Evolutionary conservation across 352 stramenopile species (phyloP).

Genomic region (Elongisporangium prolatum): DNA sequence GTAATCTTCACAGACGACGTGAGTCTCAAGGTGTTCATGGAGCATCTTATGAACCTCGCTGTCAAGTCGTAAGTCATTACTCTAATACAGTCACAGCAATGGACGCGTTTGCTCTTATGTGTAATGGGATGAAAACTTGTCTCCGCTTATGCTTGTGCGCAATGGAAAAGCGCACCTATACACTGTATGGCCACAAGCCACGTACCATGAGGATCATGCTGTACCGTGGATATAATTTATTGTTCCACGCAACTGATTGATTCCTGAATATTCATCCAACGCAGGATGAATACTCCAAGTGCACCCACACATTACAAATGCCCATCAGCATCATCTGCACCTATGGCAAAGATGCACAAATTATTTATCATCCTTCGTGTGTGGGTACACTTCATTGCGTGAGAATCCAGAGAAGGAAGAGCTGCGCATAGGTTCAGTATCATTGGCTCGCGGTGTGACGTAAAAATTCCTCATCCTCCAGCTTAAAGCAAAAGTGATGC

Average conservation of each 20-base stretch:
- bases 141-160: background rate
- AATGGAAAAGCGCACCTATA: background rate
- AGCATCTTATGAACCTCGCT: slow-evolving; percentile 94
- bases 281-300: background rate
- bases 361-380: background rate
- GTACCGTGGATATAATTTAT: background rate
- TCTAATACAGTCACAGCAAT: background rate
- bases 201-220: too few species aligned
- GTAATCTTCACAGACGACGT: slow-evolving; percentile 99
- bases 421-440: background rate
- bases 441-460: background rate
- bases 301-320: background rate
- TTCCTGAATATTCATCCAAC: background rate
- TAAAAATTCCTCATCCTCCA: background rate
- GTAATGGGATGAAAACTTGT: background rate
- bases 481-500: background rate
- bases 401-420: background rate
- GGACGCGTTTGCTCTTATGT: too few species aligned
- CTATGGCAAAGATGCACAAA: background rate
- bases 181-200: too few species aligned
- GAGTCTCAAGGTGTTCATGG: slow-evolving; percentile 99
- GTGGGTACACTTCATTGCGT: background rate
- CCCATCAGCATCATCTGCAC: background rate
- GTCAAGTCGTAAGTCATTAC: slow-evolving; percentile 66
- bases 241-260: background rate